Conservation (phyloP, 2,329 filamentous ascomycete genomes). For the Onygenales sp. region DNA sequence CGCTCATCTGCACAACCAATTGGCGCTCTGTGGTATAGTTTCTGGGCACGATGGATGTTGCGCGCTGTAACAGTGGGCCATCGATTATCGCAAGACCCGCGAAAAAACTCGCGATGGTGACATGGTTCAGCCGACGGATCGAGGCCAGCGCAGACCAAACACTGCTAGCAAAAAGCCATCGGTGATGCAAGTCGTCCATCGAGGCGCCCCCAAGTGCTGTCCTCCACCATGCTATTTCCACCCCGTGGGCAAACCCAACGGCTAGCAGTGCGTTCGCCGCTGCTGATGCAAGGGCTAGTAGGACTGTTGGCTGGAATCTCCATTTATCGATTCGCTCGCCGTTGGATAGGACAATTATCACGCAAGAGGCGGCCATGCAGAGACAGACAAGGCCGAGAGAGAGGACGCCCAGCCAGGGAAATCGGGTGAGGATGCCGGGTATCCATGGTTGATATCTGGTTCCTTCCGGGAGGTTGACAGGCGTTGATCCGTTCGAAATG, state of each 20-base stretch:
- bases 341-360: not conserved
- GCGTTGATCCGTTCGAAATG: not conserved
- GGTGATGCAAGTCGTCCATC: not conserved
- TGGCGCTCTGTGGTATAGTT: not conserved
- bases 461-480: not conserved
- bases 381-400: not conserved
- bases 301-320: not conserved
- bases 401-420: not conserved
- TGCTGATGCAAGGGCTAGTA: not conserved
- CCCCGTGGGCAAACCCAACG: not conserved
- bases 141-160: not conserved
- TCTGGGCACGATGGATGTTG: not conserved
- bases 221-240: not conserved
- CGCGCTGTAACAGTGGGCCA: not conserved
- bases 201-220: not conserved
- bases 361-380: not conserved
- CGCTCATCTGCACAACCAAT: not conserved
- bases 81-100: not conserved
- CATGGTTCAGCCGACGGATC: not conserved
- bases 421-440: not conserved
- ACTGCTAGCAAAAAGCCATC: not conserved
- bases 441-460: not conserved
- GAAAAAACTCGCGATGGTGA: not conserved
- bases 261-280: not conserved
- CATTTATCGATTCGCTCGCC: not conserved